Conservation (phyloP, 306 rosid species). For the Oemleria cerasiformis region DNA sequence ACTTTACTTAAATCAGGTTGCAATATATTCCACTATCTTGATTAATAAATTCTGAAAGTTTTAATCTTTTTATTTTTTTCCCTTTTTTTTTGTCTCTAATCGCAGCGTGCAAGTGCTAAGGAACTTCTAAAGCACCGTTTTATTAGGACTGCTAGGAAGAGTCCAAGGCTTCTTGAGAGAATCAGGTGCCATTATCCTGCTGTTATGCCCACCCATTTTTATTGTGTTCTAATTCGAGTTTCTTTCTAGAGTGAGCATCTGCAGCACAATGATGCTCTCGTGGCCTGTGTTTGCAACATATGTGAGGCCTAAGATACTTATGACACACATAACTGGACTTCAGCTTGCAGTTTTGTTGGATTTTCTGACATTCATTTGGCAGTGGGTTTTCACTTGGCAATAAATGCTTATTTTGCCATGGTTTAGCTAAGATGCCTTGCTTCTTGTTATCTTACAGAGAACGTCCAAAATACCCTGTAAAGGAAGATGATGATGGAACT, state of each 20-base stretch:
- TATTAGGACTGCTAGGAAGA: slow-evolving; percentile 84
- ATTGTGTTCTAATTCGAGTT: background rate
- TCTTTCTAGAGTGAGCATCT: slow-evolving; percentile 3
- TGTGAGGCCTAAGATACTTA: background rate
- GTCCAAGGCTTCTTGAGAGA: slow-evolving; percentile 87
- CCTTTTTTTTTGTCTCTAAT: slow-evolving; percentile 22
- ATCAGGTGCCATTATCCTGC: slow-evolving; percentile 53
- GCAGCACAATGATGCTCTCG: slow-evolving; percentile 12
- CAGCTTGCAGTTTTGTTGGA: slow-evolving; percentile 8
- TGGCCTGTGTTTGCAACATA: slow-evolving; percentile 13
- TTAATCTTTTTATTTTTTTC: background rate
- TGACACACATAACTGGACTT: slow-evolving; percentile 7
- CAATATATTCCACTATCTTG: background rate
- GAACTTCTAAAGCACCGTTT: slow-evolving; percentile 93
- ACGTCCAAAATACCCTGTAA: slow-evolving; percentile 78
- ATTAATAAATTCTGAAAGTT: background rate
- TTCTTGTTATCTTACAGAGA: slow-evolving; percentile 58
- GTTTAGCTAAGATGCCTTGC: slow-evolving; percentile 27
- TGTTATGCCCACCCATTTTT: background rate
- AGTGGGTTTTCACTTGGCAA: slow-evolving; percentile 21
- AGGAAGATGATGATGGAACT: slow-evolving; percentile 57
- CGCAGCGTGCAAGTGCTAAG: slow-evolving; percentile 95
- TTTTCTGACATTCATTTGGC: slow-evolving; percentile 16
- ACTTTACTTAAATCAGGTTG: background rate
- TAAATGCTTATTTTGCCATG: slow-evolving; percentile 17